Percentiles rank a stretch among this genome's conserved stretches.
phyloP scores from a whole-genome alignment of 1,139 yeast species.

The Meyerozyma carpophila region DNA sequence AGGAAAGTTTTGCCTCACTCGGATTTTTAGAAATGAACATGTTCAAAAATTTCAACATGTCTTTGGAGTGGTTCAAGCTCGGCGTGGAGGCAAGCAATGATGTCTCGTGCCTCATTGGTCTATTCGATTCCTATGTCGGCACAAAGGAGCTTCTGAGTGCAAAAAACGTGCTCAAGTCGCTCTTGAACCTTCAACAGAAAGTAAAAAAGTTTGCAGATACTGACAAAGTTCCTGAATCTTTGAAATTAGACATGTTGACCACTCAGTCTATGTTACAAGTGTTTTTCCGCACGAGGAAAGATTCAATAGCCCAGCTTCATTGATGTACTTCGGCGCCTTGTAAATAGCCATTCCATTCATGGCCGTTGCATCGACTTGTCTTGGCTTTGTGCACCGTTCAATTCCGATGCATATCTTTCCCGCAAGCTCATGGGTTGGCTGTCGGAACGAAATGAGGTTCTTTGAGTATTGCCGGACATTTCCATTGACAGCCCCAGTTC shows the following conservation, averaged over 20 bases:
- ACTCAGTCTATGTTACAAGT: conserved; percentile 22
- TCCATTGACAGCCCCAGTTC: not conserved
- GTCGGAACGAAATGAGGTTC: conserved; percentile 17
- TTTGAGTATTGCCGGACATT: conserved; percentile 2
- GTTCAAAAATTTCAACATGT: conserved; percentile 48
- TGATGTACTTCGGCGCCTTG: not conserved
- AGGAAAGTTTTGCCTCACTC: conserved; percentile 67
- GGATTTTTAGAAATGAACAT: conserved; percentile 77
- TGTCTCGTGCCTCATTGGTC: conserved; percentile 65
- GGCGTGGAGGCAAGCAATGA: conserved; percentile 63
- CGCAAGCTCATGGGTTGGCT: conserved; percentile 32
- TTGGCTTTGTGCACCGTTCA: conserved; percentile 12
- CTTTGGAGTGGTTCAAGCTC: conserved; percentile 78
- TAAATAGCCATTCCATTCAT: conserved; percentile 1
- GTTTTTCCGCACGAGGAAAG: conserved; percentile 27
- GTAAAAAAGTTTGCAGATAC: conserved; percentile 14
- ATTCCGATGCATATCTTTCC: conserved; percentile 27
- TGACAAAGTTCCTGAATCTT: conserved; percentile 17
- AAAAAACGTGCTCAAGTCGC: conserved; percentile 18
- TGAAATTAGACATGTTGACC: conserved; percentile 18
- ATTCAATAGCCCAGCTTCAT: conserved; percentile 6
- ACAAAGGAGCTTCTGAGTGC: conserved; percentile 26
- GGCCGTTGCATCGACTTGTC: conserved; percentile 3
- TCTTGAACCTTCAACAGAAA: conserved; percentile 19
- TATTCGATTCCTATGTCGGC: conserved; percentile 52